phyloP scores from a whole-genome alignment of 768 basidiomycete species.

The Tephrocybe sp. region DNA sequence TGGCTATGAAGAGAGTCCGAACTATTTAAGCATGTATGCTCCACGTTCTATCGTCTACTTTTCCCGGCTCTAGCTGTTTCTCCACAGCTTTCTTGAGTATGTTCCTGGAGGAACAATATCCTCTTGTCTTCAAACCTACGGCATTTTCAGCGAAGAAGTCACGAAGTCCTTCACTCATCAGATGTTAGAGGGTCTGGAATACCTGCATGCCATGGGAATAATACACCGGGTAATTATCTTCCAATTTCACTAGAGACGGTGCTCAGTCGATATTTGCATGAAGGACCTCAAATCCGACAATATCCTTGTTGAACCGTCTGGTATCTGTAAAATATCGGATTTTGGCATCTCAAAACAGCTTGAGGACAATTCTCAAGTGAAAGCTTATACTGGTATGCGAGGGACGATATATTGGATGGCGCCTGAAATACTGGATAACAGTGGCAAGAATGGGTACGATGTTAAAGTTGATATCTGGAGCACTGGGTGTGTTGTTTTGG shows the following conservation, averaged over 20 bases:
- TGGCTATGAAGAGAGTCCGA: conserved; percentile 76
- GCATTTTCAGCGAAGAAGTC: conserved; percentile 79
- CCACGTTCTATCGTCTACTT: not conserved
- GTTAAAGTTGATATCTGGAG: conserved; percentile 98
- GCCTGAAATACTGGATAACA: conserved; percentile 72
- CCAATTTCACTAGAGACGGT: not conserved
- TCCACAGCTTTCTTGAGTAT: conserved; percentile 85
- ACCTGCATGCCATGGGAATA: conserved; percentile 82
- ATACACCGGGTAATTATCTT: conserved; percentile 66
- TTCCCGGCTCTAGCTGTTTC: not conserved
- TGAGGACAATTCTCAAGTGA: conserved; percentile 56
- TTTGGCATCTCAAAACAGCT: conserved; percentile 96
- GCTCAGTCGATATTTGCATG: conserved; percentile 4
- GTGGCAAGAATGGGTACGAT: conserved; percentile 72
- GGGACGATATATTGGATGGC: conserved; percentile 98
- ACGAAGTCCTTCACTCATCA: conserved; percentile 84
- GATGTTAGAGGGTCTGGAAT: conserved; percentile 83
- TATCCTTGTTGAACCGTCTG: conserved; percentile 82
- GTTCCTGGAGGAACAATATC: conserved; percentile 93
- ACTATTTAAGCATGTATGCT: conserved; percentile 76
- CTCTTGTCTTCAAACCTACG: conserved; percentile 72
- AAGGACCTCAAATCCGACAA: conserved; percentile 95
- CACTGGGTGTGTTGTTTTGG: conserved; percentile 86
- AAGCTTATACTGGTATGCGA: conserved; percentile 75
- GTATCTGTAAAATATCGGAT: conserved; percentile 92